phyloP scores from a whole-genome alignment of 2,329 filamentous ascomycete genomes.

The Paraphaeosphaeria sporulosa region DNA sequence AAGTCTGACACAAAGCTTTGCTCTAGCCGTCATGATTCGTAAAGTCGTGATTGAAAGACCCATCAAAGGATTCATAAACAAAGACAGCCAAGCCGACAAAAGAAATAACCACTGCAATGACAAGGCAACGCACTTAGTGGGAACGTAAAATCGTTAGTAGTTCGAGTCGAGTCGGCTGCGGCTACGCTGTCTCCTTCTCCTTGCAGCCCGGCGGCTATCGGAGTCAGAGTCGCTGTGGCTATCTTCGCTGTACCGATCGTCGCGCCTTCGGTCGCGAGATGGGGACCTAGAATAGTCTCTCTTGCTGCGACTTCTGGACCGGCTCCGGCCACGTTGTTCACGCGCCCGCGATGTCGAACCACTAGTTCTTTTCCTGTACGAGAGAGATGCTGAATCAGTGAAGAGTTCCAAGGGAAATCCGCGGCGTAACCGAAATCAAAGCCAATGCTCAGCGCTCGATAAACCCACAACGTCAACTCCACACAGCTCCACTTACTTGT shows the following conservation, averaged over 20 bases:
- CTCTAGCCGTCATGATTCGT: conserved; percentile 13
- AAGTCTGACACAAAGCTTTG: not conserved
- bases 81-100: not conserved
- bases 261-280: conserved; percentile 21
- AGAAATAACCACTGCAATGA: conserved; percentile 1
- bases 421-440: conserved; percentile 1
- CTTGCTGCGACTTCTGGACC: conserved; percentile 18
- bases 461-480: conserved; percentile 8
- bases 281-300: conserved; percentile 23
- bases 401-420: conserved; percentile 5
- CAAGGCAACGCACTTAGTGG: not conserved
- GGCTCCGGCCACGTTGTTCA: conserved; percentile 16
- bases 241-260: conserved; percentile 19
- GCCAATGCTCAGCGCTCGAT: not conserved
- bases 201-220: conserved; percentile 18
- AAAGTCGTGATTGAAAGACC: not conserved
- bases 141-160: not conserved
- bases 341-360: conserved; percentile 15
- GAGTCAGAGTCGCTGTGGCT: conserved; percentile 27
- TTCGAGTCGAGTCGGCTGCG: conserved; percentile 18
- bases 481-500: conserved; percentile 32
- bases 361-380: conserved; percentile 21
- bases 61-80: not conserved
- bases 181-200: conserved; percentile 17
- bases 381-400: conserved; percentile 17